Conservation (phyloP, 2,329 filamentous ascomycete genomes). For the Hypoxylon sp. region DNA sequence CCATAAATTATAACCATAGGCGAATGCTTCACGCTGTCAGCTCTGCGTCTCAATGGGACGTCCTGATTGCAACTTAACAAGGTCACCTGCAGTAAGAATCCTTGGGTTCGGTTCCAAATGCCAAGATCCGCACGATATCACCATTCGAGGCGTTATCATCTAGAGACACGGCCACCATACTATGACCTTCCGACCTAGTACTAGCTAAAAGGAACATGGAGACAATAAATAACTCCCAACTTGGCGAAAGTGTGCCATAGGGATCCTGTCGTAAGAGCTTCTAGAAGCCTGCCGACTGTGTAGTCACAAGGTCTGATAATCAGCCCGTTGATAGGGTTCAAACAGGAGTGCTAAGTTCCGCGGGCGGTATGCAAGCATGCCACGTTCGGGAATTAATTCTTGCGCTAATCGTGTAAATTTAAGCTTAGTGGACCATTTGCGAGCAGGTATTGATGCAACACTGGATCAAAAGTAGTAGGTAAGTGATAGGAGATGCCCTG, state of each 20-base stretch:
- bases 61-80: constrained; percentile 24
- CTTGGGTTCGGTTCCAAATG: constrained; percentile 2
- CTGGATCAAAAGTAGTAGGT: constrained; percentile 5
- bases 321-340: background rate
- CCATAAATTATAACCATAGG: constrained; percentile 1
- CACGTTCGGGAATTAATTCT: background rate
- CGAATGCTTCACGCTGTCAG: background rate
- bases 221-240: no score
- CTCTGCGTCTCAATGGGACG: background rate
- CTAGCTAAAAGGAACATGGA: no score
- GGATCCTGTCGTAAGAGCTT: no score
- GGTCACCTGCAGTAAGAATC: background rate
- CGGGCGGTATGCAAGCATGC: background rate
- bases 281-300: no score
- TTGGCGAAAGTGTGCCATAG: no score
- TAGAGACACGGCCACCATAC: no score
- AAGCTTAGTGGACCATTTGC: background rate
- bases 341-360: background rate
- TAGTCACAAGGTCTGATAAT: background rate
- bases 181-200: no score
- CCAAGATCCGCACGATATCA: background rate
- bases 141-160: background rate
- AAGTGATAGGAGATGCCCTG: background rate
- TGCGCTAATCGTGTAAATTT: background rate
- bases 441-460: background rate